Evolutionary conservation across 352 stramenopile genomes (phyloP), one percentile per base, ranked within the genome.

Genomic region (Phytophthora tentaculata): DNA sequence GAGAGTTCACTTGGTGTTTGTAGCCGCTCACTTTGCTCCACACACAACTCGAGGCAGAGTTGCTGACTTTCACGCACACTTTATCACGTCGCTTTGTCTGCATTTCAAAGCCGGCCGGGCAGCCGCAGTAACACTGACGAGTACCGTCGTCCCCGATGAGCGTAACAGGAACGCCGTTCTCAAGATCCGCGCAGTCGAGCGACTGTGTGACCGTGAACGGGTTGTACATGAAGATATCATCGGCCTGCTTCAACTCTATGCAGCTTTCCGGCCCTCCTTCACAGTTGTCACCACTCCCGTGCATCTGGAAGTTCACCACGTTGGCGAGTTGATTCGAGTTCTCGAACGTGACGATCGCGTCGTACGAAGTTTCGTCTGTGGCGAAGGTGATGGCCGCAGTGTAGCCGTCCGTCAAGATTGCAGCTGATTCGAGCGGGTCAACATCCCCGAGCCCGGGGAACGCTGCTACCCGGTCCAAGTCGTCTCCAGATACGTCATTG

Each of bases 191-290:
- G 48, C 84, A 90, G 22, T 77, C 49, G 13, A 83, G 32, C n/a
- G 67, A 66, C 13, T 77, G 74, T 19, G 64, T 67, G 52, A 85
- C 66, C 16, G 53, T 72, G 64, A 88, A 86, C 39, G 81, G 80
- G 50, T 89, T 89, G 76, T 86, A 90, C 71, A 86, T 70, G 67
- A 84, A 90, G 29, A 92, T 61, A 24, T 90, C 79, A 1, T 79
- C 62, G 1, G 52, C 43, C 7, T 81, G 50, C 17, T 64, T 48
- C 19, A 90, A 57, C 43, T 74, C 47, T 44, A 89, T 70, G 44
- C 61, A 79, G 47, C 77, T 80, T 20, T 66, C 54, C 28, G 64
- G 79, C 13, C 61, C 49, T 0, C 53, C 54, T 58, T 69, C 37
- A 23, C 48, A 65, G 73, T 67, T 69, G 1, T 59, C 52, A 3